A percentile compares a stretch with the other conserved stretches of the same genome.
Conservation (phyloP, 1,284 basidiomycete species). For the Trametes versicolor region DNA sequence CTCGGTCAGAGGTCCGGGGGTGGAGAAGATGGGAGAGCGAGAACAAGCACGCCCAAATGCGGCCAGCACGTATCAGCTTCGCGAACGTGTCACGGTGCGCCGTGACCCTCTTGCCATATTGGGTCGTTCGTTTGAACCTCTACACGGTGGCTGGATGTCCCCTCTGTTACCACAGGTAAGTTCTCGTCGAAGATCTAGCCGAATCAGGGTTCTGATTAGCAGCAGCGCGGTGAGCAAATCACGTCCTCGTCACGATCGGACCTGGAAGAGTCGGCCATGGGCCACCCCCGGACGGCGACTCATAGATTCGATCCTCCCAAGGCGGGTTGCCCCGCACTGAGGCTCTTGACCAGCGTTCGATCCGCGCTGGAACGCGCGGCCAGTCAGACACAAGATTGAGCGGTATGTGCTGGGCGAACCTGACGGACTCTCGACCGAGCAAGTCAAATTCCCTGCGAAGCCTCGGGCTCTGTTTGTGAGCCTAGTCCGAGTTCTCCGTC, state of each 20-base stretch:
- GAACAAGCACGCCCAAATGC: slow-evolving; percentile 15
- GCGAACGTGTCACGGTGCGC: slow-evolving; percentile 15
- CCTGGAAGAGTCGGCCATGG: neutral
- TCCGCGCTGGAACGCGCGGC: too few relatives aligned
- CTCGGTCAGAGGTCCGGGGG: neutral
- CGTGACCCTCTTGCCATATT: slow-evolving; percentile 19
- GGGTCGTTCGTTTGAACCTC: slow-evolving; percentile 17
- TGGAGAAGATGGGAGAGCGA: neutral
- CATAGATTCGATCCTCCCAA: neutral
- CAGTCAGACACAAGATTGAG: too few relatives aligned
- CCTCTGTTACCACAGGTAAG: neutral
- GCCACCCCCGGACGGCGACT: neutral
- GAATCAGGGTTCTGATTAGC: slow-evolving; percentile 12
- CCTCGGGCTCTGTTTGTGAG: neutral
- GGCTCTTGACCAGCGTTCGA: too few relatives aligned
- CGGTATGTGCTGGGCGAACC: too few relatives aligned
- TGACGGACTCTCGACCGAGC: neutral
- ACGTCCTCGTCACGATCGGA: neutral
- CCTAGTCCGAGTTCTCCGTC: neutral
- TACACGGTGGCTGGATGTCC: neutral
- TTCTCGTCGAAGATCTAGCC: neutral
- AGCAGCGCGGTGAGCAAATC: neutral
- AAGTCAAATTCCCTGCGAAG: neutral
- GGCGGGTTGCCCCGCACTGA: too few relatives aligned
- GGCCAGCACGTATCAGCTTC: neutral